Evolutionary conservation across 23 red algal species (phyloP).

Genomic region (Gracilaria vermiculophylla): DNA sequence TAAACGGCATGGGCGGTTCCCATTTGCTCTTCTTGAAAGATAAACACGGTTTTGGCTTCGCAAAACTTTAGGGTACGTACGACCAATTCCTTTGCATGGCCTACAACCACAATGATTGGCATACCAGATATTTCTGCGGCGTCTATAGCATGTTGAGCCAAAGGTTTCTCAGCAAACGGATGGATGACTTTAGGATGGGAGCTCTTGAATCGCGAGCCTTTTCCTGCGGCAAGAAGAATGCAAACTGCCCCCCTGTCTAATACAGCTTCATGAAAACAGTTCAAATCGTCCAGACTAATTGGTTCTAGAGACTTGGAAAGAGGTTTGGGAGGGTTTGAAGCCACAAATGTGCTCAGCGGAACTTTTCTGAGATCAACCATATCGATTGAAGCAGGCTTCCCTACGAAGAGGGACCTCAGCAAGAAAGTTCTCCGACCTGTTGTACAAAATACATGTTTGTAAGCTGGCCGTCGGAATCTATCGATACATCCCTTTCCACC

Average conservation of each 20-base stretch:
- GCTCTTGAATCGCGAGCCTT: constrained; percentile 81
- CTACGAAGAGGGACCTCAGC: too few species aligned
- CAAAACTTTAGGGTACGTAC: constrained; percentile 13
- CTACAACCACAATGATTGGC: constrained; percentile 79
- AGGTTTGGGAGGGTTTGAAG: background rate
- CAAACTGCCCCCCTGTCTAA: constrained; percentile 46
- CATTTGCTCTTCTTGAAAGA: constrained; percentile 64
- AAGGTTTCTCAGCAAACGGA: constrained; percentile 74
- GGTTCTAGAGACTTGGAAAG: background rate
- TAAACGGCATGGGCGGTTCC: constrained; percentile 94
- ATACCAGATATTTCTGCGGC: constrained; percentile 41
- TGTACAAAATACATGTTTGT: too few species aligned
- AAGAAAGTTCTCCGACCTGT: too few species aligned
- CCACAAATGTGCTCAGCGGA: background rate
- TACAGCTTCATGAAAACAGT: constrained; percentile 25
- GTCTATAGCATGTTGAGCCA: constrained; percentile 75
- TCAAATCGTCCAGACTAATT: background rate
- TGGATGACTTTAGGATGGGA: constrained; percentile 83
- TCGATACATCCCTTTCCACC: too few species aligned
- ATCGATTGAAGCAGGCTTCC: background rate
- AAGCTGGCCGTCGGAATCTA: too few species aligned
- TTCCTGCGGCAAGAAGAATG: constrained; percentile 88
- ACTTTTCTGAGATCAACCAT: background rate
- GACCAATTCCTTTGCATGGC: constrained; percentile 67
- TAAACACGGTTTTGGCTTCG: constrained; percentile 36